Percentiles rank a stretch among this genome's conserved stretches.
These are phyloP conservation scores for Annona cherimola DNA, from an alignment of 164 flowering plant genomes.

Conservation along the genomic window DNA sequence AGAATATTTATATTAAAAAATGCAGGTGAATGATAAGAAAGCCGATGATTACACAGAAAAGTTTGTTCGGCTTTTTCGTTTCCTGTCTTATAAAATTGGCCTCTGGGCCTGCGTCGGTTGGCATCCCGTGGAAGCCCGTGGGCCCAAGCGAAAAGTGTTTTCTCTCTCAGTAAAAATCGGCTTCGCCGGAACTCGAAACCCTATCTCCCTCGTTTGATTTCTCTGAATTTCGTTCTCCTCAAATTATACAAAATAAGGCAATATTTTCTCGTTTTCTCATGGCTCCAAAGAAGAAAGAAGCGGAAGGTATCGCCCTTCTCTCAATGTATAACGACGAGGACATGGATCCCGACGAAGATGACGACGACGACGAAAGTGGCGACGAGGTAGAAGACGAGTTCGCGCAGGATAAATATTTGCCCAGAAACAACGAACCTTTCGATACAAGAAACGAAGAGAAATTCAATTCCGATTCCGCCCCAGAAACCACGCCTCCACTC, in stretches of 20 bases:
- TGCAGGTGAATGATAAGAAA: too few species aligned
- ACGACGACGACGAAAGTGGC: slow-evolving; percentile 16
- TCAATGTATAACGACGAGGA: slow-evolving; percentile 80
- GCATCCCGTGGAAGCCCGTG: too few species aligned
- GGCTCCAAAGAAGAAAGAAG: slow-evolving; percentile 39
- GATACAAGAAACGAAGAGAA: slow-evolving; percentile 9
- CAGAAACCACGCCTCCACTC: slow-evolving; percentile 15
- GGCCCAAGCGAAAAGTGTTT: too few species aligned
- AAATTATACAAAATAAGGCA: neutral
- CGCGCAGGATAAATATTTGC: too few species aligned
- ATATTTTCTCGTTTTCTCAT: neutral
- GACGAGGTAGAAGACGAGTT: slow-evolving; percentile 8
- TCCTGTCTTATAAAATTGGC: too few species aligned
- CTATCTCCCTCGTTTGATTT: neutral
- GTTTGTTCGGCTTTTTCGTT: too few species aligned
- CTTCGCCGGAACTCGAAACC: neutral
- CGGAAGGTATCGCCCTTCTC: slow-evolving; percentile 73
- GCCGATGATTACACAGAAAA: too few species aligned
- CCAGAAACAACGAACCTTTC: neutral
- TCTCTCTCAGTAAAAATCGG: neutral
- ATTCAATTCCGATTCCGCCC: slow-evolving; percentile 12
- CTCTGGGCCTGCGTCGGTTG: too few species aligned
- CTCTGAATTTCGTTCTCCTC: neutral
- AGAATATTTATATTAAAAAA: too few species aligned
- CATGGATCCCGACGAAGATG: slow-evolving; percentile 48